Evolutionary conservation across 2,329 filamentous ascomycete genomes (phyloP), one percentile per base, ranked within the genome.

Genomic region (Cladosporium sp.): DNA sequence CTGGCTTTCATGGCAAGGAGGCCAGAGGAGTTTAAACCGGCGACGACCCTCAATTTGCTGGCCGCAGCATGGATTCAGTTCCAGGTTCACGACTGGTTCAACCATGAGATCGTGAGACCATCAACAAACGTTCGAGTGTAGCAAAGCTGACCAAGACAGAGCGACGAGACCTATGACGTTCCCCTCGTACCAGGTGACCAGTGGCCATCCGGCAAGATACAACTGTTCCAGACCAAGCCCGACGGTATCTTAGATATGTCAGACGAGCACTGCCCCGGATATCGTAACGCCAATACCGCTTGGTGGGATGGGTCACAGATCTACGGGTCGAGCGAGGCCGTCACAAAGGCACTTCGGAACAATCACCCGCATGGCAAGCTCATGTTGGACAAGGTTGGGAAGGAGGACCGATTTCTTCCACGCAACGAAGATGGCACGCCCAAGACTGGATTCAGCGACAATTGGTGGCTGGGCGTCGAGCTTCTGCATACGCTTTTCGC

Each of bases 41-140:
- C 74, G 0, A 75, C 72, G 0, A 72, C 65, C 1, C 52, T 76
- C 53, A 77, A 77, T 52, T 56, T 77, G 37, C 61, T 77, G 6
- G 74, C 74, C 2, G 74, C 74, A 11, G 74, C 74, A 1, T 77
- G 74, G 73, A 75, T 76, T n/a, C 74, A 77, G 56, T 76, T 76
- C 49, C 72, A 75, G 52, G 69, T 69, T 0, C 73, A 76, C 51
- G 72, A 74, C 53, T 74, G 72, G 72, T 68, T 70, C 49, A 61
- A 55, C 7, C 40, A 51, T 4, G 52, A 51, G 31, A 38, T 43
- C 13, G 33, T 49, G 31, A 38, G 32, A 28, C 22, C 7, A 28
- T 28, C 22, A 28, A 28, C 5, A 28, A 28, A 28, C 4, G 22
- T 28, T 13, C 31, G n/a, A 32, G n/a, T 46, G 44, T 14, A 33